Evolutionary conservation across 371 early-diverging fungal species (phyloP).

Genomic region (Umbelopsis sp.): DNA sequence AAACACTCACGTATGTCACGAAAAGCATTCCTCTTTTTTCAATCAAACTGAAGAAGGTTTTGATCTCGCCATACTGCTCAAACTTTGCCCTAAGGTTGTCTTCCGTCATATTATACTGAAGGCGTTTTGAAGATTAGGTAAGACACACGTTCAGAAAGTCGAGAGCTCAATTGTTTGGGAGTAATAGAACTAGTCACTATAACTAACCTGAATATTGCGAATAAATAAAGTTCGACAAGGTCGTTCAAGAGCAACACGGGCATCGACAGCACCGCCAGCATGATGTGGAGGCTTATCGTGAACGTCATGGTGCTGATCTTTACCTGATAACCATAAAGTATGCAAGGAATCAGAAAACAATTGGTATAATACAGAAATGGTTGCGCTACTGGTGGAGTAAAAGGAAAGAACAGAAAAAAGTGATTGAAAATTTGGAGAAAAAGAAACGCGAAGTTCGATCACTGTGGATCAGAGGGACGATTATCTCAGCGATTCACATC

Average conservation of each 20-base stretch:
- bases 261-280: slow-evolving; percentile 30
- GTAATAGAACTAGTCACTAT: background rate
- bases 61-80: slow-evolving; percentile 53
- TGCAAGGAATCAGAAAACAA: background rate
- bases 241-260: slow-evolving; percentile 50
- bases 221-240: slow-evolving; percentile 60
- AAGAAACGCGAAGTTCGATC: too few relatives aligned
- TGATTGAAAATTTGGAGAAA: background rate
- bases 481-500: background rate
- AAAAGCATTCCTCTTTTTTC: slow-evolving; percentile 59
- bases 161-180: background rate
- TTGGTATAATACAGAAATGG: background rate
- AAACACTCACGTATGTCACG: slow-evolving; percentile 53
- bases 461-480: background rate
- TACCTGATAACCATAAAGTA: background rate
- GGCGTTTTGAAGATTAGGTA: background rate
- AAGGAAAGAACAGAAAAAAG: background rate
- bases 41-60: slow-evolving; percentile 52
- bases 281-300: background rate
- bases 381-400: background rate
- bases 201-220: slow-evolving; percentile 59
- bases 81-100: slow-evolving; percentile 44
- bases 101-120: slow-evolving; percentile 42
- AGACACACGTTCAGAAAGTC: background rate
- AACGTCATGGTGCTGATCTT: background rate